These are phyloP conservation scores for Yamadazyma songkhlaensis DNA, from an alignment of 1,139 yeast genomes.

Conservation along the genomic window DNA sequence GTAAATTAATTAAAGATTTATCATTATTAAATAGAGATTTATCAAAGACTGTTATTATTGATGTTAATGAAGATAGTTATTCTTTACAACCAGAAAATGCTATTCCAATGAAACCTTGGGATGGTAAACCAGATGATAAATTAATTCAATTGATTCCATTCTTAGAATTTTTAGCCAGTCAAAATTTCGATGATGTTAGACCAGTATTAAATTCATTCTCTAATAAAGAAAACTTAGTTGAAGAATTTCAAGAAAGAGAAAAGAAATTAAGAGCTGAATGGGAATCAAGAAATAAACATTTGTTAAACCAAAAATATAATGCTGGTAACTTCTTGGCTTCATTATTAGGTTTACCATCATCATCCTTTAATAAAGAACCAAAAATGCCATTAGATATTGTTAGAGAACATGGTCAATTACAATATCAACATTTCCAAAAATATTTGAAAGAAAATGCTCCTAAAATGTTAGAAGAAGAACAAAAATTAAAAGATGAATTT, in stretches of 20 bases:
- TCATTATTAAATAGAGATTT: constrained; percentile 88
- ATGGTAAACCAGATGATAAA: constrained; percentile 77
- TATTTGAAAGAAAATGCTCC: constrained; percentile 87
- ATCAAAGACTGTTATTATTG: constrained; percentile 75
- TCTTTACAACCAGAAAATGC: constrained; percentile 92
- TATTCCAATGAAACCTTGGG: constrained; percentile 80
- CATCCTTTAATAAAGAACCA: constrained; percentile 51
- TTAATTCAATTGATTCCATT: constrained; percentile 83
- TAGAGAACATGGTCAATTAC: constrained; percentile 91
- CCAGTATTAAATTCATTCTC: constrained; percentile 74
- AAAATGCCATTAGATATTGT: constrained; percentile 90
- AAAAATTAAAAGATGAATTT: constrained; percentile 74
- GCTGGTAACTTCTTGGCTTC: constrained; percentile 54
- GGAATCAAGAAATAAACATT: constrained; percentile 62
- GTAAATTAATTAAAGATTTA: constrained; percentile 82
- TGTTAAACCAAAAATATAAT: constrained; percentile 38
- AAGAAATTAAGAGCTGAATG: constrained; percentile 63
- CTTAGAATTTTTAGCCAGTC: constrained; percentile 92
- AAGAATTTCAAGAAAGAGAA: constrained; percentile 81
- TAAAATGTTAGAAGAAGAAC: constrained; percentile 77
- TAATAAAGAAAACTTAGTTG: constrained; percentile 58
- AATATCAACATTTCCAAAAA: constrained; percentile 79
- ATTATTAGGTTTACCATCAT: constrained; percentile 59
- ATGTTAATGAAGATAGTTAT: constrained; percentile 70
- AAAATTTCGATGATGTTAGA: constrained; percentile 86